phyloP scores from a whole-genome alignment of 441 rosid species.

The Corymbia calophylla region DNA sequence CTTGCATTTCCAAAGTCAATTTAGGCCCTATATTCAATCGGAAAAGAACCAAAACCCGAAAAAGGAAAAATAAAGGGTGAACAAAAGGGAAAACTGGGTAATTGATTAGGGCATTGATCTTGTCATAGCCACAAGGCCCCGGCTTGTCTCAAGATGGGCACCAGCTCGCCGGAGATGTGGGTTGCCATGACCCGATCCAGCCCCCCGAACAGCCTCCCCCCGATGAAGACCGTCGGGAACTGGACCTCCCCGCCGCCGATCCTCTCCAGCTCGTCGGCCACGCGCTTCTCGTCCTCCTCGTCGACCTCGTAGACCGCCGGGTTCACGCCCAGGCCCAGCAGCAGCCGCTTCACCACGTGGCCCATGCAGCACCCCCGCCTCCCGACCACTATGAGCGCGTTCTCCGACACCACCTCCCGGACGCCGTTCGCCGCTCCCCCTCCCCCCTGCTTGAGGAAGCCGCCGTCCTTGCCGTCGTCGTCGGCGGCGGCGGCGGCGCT shows the following conservation, averaged over 20 bases:
- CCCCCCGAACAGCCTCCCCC: slow-evolving; percentile 81
- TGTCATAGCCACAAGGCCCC: slow-evolving; percentile 76
- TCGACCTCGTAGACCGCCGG: slow-evolving; percentile 65
- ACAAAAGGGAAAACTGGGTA: not conserved
- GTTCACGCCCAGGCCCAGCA: slow-evolving; percentile 71
- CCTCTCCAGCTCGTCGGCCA: slow-evolving; percentile 26
- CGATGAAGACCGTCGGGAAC: slow-evolving; percentile 78
- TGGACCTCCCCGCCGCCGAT: slow-evolving; percentile 25
- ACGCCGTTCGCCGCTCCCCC: not conserved
- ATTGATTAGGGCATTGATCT: not conserved
- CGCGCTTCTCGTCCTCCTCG: slow-evolving; percentile 37
- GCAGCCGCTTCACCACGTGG: slow-evolving; percentile 69
- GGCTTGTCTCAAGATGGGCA: slow-evolving; percentile 70
- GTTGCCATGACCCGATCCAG: slow-evolving; percentile 85
- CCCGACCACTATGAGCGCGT: slow-evolving; percentile 73
- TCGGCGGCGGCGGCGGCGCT: not conserved
- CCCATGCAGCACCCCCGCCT: slow-evolving; percentile 82
- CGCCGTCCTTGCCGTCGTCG: not conserved
- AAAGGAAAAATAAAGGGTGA: not conserved
- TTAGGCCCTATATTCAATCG: not conserved
- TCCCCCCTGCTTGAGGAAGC: not conserved
- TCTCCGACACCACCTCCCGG: slow-evolving; percentile 44
- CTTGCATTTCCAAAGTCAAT: not conserved
- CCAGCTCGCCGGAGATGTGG: slow-evolving; percentile 78
- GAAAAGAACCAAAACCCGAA: not conserved